A percentile compares a stretch with the other conserved stretches of the same genome.
Conservation (phyloP, 305 asterid genomes). For the Plantago rigida region DNA sequence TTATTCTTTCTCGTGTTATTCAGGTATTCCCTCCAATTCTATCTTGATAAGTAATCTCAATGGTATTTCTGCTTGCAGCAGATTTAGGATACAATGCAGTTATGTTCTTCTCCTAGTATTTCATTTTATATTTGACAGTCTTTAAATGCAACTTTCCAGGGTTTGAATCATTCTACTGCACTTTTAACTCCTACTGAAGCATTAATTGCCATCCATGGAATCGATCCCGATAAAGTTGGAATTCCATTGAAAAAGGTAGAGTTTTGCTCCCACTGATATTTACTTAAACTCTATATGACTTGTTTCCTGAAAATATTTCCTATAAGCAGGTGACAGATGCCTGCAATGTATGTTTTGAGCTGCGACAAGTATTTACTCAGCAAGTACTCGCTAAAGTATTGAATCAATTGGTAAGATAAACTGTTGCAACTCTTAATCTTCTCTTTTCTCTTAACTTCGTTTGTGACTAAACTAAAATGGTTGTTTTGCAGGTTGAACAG, state of each 20-base stretch:
- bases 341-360: slow-evolving; percentile 94
- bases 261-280: slow-evolving; percentile 20
- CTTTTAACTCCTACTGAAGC: slow-evolving; percentile 88
- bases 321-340: slow-evolving; percentile 87
- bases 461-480: slow-evolving; percentile 20
- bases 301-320: slow-evolving; percentile 21
- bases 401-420: slow-evolving; percentile 77
- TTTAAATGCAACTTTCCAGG: slow-evolving; percentile 45
- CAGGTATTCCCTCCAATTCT: slow-evolving; percentile 47
- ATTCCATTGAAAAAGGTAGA: slow-evolving; percentile 86
- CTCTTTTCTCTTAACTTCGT: slow-evolving; percentile 11
- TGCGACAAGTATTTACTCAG: slow-evolving; percentile 72
- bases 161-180: slow-evolving; percentile 54
- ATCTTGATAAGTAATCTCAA: slow-evolving; percentile 17
- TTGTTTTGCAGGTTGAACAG: slow-evolving; percentile 79
- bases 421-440: slow-evolving; percentile 13
- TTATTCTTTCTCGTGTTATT: slow-evolving; percentile 64
- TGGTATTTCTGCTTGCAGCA: slow-evolving; percentile 15
- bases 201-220: slow-evolving; percentile 85
- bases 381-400: slow-evolving; percentile 92
- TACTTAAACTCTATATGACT: slow-evolving; percentile 24
- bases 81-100: not conserved
- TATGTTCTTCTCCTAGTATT: slow-evolving; percentile 1
- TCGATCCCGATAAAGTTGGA: slow-evolving; percentile 84
- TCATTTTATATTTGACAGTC: slow-evolving; percentile 19